Evolutionary conservation across 176 grass and related monocot genomes (phyloP), one percentile per base, ranked within the genome.

Genomic region (Tillandsia fasciculata): DNA sequence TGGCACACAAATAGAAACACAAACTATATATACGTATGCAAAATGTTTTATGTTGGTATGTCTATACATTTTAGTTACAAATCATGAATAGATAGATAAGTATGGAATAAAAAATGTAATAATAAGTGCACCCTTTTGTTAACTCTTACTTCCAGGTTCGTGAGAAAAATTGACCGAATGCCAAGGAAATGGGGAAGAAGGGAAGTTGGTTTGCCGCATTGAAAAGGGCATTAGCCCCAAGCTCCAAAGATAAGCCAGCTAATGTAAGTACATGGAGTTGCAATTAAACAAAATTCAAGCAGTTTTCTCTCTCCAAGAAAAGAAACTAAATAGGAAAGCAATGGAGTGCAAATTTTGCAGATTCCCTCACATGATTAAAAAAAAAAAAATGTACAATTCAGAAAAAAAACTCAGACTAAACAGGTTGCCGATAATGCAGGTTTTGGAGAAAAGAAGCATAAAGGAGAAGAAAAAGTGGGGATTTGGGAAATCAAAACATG

Each of bases 161-260:
- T 79, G 48, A 12, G 65, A 48, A 17, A 7, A 10, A 65, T 8
- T 61, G 59, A 59, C 69, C 71, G 85, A 59, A 92, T 90, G 84
- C 70, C 77, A 87, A 90, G 66, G 79, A 97, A 67, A 99, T 99
- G 95, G 95, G 95, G 1, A 94, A 86, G 87, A 99, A 99, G 70
- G 87, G 95, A 26, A 90, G 69, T 49, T 99, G 95, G 95, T 85
- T 99, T 71, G 74, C 52, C 64, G 84, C 90, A 63, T 76, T 99
- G 69, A 99, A 80, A 82, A 90, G 81, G 72, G 87, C 82, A 48
- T 99, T 99, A 71, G 82, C 67, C 63, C 9, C 81, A 78, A 80
- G 64, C 69, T 80, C 86, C 50, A 97, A 82, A 86, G 90, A 90
- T 5, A 93, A 86, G 65, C 72, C 74, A 42, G 65, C 78, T 70